A percentile compares a stretch with the other conserved stretches of the same genome.
These are phyloP conservation scores for Aspergillus saccharolyticus DNA, from an alignment of 495 filamentous ascomycete species.

Conservation along the genomic window DNA sequence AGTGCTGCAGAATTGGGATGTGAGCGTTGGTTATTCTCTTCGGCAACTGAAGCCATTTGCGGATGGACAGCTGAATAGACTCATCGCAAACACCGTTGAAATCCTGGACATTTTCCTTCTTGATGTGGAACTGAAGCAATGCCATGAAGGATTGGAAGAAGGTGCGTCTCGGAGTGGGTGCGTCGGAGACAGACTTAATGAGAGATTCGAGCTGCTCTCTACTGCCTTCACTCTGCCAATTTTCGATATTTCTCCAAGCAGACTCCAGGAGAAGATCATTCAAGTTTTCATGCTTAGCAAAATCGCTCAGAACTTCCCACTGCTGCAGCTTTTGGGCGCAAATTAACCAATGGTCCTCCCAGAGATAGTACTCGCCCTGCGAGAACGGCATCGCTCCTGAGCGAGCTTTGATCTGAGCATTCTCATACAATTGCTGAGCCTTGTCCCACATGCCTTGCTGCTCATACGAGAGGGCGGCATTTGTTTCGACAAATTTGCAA, in stretches of 20 bases:
- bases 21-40: conserved; percentile 91
- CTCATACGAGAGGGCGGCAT: conserved; percentile 93
- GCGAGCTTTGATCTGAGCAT: conserved; percentile 91
- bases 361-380: conserved; percentile 94
- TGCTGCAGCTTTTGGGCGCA: conserved; percentile 98
- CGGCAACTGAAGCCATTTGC: conserved; percentile 97
- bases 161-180: conserved; percentile 83
- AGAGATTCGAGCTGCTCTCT: conserved; percentile 84
- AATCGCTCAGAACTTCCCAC: conserved; percentile 95
- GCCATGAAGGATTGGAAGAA: conserved; percentile 99
- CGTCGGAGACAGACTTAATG: conserved; percentile 94
- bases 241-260: conserved; percentile 88
- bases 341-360: conserved; percentile 98
- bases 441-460: conserved; percentile 99
- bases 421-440: conserved; percentile 91
- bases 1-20: conserved; percentile 91
- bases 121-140: conserved; percentile 83
- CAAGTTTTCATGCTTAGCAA: conserved; percentile 98
- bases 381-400: conserved; percentile 92
- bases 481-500: conserved; percentile 93
- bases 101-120: conserved; percentile 72
- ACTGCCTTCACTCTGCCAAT: conserved; percentile 79
- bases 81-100: conserved; percentile 91
- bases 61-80: conserved; percentile 90
- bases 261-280: conserved; percentile 95